phyloP scores from a whole-genome alignment of 345 rosid species.

The Limnanthes douglasii region DNA sequence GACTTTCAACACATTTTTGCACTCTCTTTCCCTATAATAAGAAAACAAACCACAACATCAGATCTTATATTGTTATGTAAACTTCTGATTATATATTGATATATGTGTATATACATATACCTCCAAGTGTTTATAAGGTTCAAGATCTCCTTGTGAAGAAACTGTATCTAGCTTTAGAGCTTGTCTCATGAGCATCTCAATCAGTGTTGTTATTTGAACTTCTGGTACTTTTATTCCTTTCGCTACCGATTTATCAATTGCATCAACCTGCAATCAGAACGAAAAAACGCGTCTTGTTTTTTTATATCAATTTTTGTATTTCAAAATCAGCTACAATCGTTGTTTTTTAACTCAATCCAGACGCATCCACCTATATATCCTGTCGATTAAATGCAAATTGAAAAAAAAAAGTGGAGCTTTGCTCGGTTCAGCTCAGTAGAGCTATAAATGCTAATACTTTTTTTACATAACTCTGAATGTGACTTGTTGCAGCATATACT shows the following conservation, averaged over 20 bases:
- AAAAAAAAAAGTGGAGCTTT: neutral
- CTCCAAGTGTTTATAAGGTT: conserved; percentile 23
- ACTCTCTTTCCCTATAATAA: conserved; percentile 22
- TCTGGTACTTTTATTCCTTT: conserved; percentile 28
- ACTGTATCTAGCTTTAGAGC: conserved; percentile 35
- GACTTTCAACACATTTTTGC: conserved; percentile 33
- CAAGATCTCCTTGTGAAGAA: conserved; percentile 25
- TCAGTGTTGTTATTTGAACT: conserved; percentile 37
- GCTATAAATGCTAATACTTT: neutral
- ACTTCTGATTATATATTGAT: too few relatives aligned
- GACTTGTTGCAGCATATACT: neutral
- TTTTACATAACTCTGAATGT: neutral
- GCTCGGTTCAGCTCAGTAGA: neutral
- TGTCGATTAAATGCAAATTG: too few relatives aligned
- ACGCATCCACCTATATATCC: too few relatives aligned
- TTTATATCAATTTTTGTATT: too few relatives aligned
- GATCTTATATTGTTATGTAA: neutral
- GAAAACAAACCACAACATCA: neutral
- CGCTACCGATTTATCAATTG: conserved; percentile 26
- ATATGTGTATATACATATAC: conserved; percentile 4
- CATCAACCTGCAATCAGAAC: conserved; percentile 14
- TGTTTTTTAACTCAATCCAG: neutral
- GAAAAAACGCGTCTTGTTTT: neutral
- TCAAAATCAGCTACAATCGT: too few relatives aligned
- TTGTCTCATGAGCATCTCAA: conserved; percentile 49